Base-by-base conservation (phyloP, 2,329 filamentous ascomycete species). In the Epichloe coenophiala region DNA sequence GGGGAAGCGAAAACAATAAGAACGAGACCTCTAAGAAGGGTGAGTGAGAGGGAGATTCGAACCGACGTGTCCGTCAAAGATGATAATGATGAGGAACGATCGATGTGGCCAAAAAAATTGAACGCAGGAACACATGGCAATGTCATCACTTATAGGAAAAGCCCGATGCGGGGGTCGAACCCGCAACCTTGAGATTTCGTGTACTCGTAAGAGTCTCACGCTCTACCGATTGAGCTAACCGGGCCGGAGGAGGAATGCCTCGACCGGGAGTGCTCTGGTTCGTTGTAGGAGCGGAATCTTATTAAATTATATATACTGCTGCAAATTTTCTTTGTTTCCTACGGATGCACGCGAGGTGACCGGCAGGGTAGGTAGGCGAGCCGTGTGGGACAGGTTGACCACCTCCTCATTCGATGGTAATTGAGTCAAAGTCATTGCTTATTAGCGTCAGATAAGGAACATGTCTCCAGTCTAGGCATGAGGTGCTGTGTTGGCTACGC, bases 161-260 rank as follows among this genome's bases (percentile, higher is more conserved):
- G 51, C 63, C 65, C 65, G 61, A 67, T 63, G 65, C 62, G 65
- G 65, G 66, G 66, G 64, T 73, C 71, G 71, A 75, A 77, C 75
- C 71, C 71, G 68, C 71, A 75, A 69, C 71, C 72, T 75, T 73
- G 70, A 75, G 72, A 53, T 53, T 54, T 49, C 50, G 50, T 49
- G 50, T 36, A 54, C 55, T 56, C 54, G 4, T 77, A 77, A 78
- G 80, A 83, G 80, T 82, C 80, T 81, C 74, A 82, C 78, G 79
- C 79, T 83, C 80, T 83, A 82, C 64, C 64, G 63, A 66, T 65
- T 65, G 64, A 66, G 64, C 64, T 66, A 66, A 64, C 64, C 63
- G 61, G 64, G 64, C 64, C 48, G 17, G 17, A 17, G 48, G 48
- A 45, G 15, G 35, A 45, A 23, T 17, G n/a, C 37, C 3, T 35